Evolutionary conservation across 164 flowering plant species (phyloP).

Genomic region (Paratinospora sagittata): DNA sequence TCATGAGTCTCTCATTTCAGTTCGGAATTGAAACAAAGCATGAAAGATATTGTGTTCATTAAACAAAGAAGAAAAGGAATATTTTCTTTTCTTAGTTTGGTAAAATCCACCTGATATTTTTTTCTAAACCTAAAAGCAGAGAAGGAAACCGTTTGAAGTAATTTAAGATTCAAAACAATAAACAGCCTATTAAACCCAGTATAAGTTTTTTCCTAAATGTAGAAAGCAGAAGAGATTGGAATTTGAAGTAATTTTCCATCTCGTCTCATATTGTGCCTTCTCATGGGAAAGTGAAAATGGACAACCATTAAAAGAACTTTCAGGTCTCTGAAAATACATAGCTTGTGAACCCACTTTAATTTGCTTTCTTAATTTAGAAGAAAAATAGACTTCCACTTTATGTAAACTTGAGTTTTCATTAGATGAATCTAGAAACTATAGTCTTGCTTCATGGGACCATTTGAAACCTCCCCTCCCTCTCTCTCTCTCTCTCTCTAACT

Average conservation of each 20-base stretch:
- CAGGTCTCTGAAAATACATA: not conserved
- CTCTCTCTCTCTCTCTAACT: too few relatives aligned
- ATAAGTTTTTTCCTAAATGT: constrained; percentile 5
- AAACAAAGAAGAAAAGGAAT: not conserved
- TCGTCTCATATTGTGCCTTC: not conserved
- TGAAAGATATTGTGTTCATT: not conserved
- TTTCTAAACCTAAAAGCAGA: not conserved
- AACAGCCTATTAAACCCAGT: constrained; percentile 4
- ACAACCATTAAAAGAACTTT: not conserved
- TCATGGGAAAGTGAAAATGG: not conserved
- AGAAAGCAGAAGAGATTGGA: not conserved
- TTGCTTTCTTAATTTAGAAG: constrained; percentile 2
- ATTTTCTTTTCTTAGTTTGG: not conserved
- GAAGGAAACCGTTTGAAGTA: not conserved
- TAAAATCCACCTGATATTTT: not conserved
- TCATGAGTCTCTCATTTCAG: not conserved
- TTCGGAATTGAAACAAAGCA: not conserved
- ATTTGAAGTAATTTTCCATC: constrained; percentile 6
- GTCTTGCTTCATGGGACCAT: too few relatives aligned
- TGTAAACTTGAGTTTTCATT: too few relatives aligned
- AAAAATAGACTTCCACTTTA: too few relatives aligned
- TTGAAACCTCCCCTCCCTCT: too few relatives aligned
- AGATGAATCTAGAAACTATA: too few relatives aligned
- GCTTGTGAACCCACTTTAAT: not conserved
- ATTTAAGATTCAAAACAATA: not conserved